These are phyloP conservation scores for Debaryomyces nepalensis DNA, from an alignment of 1,139 yeast genomes.

Conservation along the genomic window DNA sequence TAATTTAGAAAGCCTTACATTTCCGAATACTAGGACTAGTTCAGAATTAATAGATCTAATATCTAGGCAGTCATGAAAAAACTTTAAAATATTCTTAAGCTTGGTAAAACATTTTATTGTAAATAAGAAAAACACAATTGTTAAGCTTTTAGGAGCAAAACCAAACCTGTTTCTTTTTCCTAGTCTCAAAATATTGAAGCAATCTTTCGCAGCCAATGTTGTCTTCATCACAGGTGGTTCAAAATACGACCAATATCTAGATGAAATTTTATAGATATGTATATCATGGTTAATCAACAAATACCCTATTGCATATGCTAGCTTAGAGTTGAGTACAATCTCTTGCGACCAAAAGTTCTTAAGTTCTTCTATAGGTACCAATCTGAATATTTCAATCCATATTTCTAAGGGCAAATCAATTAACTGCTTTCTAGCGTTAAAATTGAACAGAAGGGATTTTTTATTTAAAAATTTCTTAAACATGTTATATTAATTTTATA, in stretches of 20 bases:
- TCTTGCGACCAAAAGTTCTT: slow-evolving; percentile 10
- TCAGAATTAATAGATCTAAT: background rate
- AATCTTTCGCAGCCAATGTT: slow-evolving; percentile 9
- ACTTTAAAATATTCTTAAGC: background rate
- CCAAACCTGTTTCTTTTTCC: slow-evolving; percentile 5
- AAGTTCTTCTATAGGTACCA: slow-evolving; percentile 7
- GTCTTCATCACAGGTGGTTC: slow-evolving; percentile 5
- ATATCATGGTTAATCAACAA: slow-evolving; percentile 4
- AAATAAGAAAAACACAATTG: slow-evolving; percentile 6
- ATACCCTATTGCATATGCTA: slow-evolving; percentile 9
- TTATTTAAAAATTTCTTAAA: background rate
- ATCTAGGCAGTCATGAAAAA: background rate
- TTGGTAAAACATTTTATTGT: slow-evolving; percentile 5
- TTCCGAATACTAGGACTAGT: slow-evolving; percentile 4
- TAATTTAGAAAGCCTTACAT: background rate
- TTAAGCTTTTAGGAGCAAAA: slow-evolving; percentile 3
- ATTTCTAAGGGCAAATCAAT: slow-evolving; percentile 12
- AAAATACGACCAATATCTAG: slow-evolving; percentile 2
- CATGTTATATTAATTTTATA: no score
- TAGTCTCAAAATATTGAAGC: slow-evolving; percentile 2
- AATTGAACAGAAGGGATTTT: background rate
- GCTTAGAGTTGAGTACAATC: slow-evolving; percentile 3
- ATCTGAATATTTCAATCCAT: slow-evolving; percentile 9
- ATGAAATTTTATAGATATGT: slow-evolving; percentile 6
- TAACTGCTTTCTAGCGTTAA: background rate